phyloP scores from a whole-genome alignment of 257 asterid species.

The Fraxinus quadrangulata region DNA sequence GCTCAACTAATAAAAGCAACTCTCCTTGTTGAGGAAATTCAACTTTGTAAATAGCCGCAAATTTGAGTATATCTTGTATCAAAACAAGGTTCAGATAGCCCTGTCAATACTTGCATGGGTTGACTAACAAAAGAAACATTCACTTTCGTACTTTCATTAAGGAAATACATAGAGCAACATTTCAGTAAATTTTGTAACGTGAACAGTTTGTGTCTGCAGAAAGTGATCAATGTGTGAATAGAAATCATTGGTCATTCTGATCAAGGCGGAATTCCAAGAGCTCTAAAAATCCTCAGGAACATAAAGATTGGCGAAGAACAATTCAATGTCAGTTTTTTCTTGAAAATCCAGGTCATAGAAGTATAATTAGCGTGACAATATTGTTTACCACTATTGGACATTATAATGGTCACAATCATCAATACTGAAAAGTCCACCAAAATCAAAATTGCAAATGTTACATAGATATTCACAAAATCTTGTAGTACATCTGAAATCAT shows the following conservation, averaged over 20 bases:
- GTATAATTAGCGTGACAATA: neutral
- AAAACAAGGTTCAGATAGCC: neutral
- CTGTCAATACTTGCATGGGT: neutral
- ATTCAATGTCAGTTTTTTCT: neutral
- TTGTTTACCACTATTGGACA: neutral
- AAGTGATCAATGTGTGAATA: neutral
- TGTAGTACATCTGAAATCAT: neutral
- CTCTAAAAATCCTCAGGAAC: neutral
- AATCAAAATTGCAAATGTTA: neutral
- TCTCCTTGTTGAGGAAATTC: neutral
- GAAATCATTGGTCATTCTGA: neutral
- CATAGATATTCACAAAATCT: neutral
- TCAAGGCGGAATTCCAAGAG: neutral
- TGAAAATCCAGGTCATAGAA: neutral
- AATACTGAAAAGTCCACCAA: neutral
- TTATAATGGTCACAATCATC: neutral
- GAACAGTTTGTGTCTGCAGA: neutral
- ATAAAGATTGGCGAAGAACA: neutral
- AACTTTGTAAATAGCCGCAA: neutral
- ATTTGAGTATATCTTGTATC: neutral
- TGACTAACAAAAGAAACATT: neutral
- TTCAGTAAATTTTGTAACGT: neutral
- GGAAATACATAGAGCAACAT: neutral
- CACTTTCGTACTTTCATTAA: neutral
- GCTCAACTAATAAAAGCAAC: neutral